phyloP scores from a whole-genome alignment of 768 basidiomycete genomes.

The Hericium coralloides region DNA sequence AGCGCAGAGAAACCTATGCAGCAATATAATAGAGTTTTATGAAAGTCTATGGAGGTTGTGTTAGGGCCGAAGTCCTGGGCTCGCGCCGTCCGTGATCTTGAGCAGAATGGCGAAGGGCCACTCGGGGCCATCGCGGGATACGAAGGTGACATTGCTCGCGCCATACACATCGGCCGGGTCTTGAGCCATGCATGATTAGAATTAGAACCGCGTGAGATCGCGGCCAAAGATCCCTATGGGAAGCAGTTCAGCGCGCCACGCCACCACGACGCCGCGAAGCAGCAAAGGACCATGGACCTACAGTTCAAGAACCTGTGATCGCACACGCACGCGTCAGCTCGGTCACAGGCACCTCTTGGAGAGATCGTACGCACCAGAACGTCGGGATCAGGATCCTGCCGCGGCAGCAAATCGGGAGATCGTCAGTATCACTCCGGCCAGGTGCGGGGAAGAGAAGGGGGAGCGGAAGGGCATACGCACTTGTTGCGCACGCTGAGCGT shows the following conservation, averaged over 20 bases:
- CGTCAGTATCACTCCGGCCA: background rate
- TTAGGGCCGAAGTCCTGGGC: too few species aligned
- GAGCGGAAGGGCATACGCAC: constrained; percentile 26
- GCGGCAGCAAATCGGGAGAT: constrained; percentile 5
- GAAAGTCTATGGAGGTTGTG: too few species aligned
- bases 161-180: too few species aligned
- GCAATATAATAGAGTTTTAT: too few species aligned
- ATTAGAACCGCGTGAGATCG: constrained; percentile 60
- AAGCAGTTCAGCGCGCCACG: background rate
- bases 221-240: constrained; percentile 63
- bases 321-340: constrained; percentile 1
- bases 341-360: constrained; percentile 1
- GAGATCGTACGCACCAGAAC: constrained; percentile 43
- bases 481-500: constrained; percentile 67
- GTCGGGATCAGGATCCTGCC: constrained; percentile 53
- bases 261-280: constrained; percentile 14
- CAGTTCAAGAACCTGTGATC: constrained; percentile 58
- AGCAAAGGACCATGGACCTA: background rate
- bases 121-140: too few species aligned
- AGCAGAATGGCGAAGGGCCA: too few species aligned
- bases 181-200: background rate
- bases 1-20: too few species aligned
- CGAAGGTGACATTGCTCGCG: too few species aligned
- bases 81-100: too few species aligned
- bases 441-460: background rate